phyloP scores from a whole-genome alignment of 768 basidiomycete genomes.

The Royoungia palumana region DNA sequence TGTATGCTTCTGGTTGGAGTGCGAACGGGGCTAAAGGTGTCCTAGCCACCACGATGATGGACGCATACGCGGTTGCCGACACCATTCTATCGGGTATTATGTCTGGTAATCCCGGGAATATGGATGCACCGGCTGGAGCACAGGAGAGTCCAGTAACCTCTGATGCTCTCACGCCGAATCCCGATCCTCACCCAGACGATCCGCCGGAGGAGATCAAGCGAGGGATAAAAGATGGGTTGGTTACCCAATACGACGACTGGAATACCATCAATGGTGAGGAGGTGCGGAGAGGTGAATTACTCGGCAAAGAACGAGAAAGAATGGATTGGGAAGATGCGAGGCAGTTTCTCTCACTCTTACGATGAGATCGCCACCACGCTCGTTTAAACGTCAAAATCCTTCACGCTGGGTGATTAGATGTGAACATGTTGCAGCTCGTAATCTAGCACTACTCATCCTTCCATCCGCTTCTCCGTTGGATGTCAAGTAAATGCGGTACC shows the following conservation, averaged over 20 bases:
- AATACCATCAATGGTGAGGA: constrained; percentile 71
- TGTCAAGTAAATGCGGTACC: background rate
- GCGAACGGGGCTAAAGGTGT: constrained; percentile 90
- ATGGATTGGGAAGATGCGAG: constrained; percentile 65
- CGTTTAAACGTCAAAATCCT: constrained; percentile 1
- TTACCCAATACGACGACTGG: constrained; percentile 75
- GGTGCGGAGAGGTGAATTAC: constrained; percentile 47
- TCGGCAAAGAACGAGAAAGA: constrained; percentile 73
- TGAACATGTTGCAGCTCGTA: constrained; percentile 5
- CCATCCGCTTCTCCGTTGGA: background rate
- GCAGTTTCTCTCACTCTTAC: constrained; percentile 24
- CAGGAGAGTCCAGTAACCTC: background rate
- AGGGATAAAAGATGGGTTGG: constrained; percentile 38
- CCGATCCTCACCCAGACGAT: constrained; percentile 39
- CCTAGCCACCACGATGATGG: constrained; percentile 88
- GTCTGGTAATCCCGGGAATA: constrained; percentile 3
- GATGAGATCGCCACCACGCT: background rate
- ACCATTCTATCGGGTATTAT: constrained; percentile 61
- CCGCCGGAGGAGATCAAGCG: constrained; percentile 47
- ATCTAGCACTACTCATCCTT: constrained; percentile 8
- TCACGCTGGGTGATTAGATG: constrained; percentile 2
- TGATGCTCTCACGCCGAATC: constrained; percentile 31
- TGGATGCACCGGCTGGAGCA: constrained; percentile 16
- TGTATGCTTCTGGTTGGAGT: constrained; percentile 96
- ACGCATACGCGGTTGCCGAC: constrained; percentile 80